A percentile compares a stretch with the other conserved stretches of the same genome.
Conservation (phyloP, 78 protist genomes). For the Protostelium mycophagum region DNA sequence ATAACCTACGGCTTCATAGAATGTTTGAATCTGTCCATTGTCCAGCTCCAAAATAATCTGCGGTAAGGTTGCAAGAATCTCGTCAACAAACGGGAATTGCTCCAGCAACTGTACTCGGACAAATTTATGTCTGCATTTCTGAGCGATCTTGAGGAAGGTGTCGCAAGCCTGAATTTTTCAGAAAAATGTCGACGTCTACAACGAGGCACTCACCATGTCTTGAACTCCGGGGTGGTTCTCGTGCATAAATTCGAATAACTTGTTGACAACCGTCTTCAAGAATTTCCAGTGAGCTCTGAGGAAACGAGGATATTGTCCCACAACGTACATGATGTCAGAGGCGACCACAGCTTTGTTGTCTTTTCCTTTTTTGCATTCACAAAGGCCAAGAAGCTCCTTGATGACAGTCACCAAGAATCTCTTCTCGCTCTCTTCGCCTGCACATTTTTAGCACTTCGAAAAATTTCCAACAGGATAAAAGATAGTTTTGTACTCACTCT, state of each 20-base stretch:
- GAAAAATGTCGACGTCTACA: neutral
- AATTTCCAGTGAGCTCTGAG: slow-evolving; percentile 96
- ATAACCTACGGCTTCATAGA: slow-evolving; percentile 94
- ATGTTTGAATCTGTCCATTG: slow-evolving; percentile 83
- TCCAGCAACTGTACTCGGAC: slow-evolving; percentile 77
- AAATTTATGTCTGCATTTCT: slow-evolving; percentile 87
- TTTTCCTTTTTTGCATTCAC: slow-evolving; percentile 89
- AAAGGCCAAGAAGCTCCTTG: slow-evolving; percentile 90
- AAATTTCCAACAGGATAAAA: neutral
- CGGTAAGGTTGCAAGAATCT: slow-evolving; percentile 68
- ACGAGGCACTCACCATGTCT: slow-evolving; percentile 87
- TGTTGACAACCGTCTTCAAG: slow-evolving; percentile 95
- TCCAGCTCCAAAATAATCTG: slow-evolving; percentile 68
- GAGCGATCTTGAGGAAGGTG: slow-evolving; percentile 97
- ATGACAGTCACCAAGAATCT: slow-evolving; percentile 96
- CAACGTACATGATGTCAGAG: slow-evolving; percentile 98
- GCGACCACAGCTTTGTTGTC: slow-evolving; percentile 99
- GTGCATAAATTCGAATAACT: slow-evolving; percentile 99
- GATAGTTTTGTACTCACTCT: slow-evolving; percentile 49
- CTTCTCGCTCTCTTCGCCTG: slow-evolving; percentile 85
- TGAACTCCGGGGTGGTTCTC: slow-evolving; percentile 98
- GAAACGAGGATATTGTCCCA: slow-evolving; percentile 99
- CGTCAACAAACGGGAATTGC: slow-evolving; percentile 82
- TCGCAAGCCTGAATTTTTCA: slow-evolving; percentile 82
- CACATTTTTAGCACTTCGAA: neutral